phyloP scores from a whole-genome alignment of 2,329 filamentous ascomycete genomes.

The Colletotrichum trifolii region DNA sequence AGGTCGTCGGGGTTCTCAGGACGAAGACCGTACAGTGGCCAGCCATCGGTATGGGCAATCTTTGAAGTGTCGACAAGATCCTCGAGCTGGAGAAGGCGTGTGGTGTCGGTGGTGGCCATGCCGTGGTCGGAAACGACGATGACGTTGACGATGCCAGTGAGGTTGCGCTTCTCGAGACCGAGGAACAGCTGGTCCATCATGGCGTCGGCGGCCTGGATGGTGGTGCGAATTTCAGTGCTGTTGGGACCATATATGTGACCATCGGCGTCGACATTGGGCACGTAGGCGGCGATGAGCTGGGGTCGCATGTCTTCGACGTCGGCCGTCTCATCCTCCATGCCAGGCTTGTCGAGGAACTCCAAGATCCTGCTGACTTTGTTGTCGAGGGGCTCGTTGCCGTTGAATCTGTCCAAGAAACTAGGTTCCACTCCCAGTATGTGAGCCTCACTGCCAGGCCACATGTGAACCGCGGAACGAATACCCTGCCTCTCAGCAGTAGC shows the following conservation, averaged over 20 bases:
- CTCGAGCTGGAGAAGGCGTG: constrained; percentile 87
- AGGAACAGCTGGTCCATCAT: constrained; percentile 84
- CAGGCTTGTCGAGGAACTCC: constrained; percentile 85
- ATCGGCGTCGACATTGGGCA: constrained; percentile 89
- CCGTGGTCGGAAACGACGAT: constrained; percentile 98
- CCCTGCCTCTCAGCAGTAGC: constrained; percentile 88
- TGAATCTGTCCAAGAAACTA: constrained; percentile 85
- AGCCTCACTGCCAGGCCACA: constrained; percentile 98
- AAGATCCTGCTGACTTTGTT: constrained; percentile 84
- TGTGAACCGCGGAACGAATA: constrained; percentile 85
- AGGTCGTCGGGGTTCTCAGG: constrained; percentile 78
- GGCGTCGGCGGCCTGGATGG: constrained; percentile 81
- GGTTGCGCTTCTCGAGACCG: constrained; percentile 82
- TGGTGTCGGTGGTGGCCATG: constrained; percentile 91
- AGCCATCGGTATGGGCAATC: constrained; percentile 89
- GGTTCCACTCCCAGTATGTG: constrained; percentile 81
- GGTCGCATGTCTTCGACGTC: constrained; percentile 71
- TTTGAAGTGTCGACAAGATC: constrained; percentile 83
- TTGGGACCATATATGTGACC: constrained; percentile 94
- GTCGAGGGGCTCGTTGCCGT: constrained; percentile 77
- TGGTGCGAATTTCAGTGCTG: constrained; percentile 86
- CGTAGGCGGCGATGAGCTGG: constrained; percentile 93
- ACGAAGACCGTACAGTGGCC: constrained; percentile 90
- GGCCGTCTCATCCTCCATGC: constrained; percentile 67
- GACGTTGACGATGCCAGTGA: constrained; percentile 91